Percentiles rank a stretch among this genome's conserved stretches.
Conservation (phyloP, 306 rosid genomes). For the Leucaena leucocephala region DNA sequence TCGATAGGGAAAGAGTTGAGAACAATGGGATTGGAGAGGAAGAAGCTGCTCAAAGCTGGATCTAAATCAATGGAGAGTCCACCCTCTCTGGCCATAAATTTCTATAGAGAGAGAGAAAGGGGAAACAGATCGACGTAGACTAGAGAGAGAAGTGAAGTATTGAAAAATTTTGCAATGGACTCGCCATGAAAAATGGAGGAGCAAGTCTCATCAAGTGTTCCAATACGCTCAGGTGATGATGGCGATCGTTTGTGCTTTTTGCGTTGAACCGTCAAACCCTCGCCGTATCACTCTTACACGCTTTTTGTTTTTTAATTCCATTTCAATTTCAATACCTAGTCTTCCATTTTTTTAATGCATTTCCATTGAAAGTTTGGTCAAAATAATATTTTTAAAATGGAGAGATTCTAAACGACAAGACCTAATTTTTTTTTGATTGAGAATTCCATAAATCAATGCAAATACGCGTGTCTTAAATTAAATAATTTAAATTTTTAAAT, state of each 20-base stretch:
- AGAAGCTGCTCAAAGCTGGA: constrained; percentile 55
- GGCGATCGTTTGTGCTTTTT: neutral
- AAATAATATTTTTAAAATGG: neutral
- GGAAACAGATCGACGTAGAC: constrained; percentile 18
- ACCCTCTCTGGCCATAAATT: constrained; percentile 68
- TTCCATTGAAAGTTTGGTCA: neutral
- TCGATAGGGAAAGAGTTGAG: constrained; percentile 68
- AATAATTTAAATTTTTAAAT: too few relatives aligned
- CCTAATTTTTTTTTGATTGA: too few relatives aligned
- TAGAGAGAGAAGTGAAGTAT: constrained; percentile 39
- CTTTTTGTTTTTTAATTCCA: neutral
- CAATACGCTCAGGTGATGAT: neutral
- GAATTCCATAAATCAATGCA: too few relatives aligned
- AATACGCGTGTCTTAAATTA: too few relatives aligned
- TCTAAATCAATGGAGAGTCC: constrained; percentile 91
- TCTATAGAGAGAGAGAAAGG: neutral
- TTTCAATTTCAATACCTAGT: neutral
- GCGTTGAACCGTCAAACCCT: neutral
- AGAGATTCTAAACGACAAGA: neutral
- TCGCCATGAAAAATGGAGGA: constrained; percentile 75
- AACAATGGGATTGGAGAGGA: constrained; percentile 54
- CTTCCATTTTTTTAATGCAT: neutral
- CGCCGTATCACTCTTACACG: neutral
- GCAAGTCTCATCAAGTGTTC: constrained; percentile 47
- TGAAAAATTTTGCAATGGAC: constrained; percentile 63